A percentile compares a stretch with the other conserved stretches of the same genome.
phyloP scores from a whole-genome alignment of 2,329 filamentous ascomycete genomes.

The Aspergillus sclerotialis region DNA sequence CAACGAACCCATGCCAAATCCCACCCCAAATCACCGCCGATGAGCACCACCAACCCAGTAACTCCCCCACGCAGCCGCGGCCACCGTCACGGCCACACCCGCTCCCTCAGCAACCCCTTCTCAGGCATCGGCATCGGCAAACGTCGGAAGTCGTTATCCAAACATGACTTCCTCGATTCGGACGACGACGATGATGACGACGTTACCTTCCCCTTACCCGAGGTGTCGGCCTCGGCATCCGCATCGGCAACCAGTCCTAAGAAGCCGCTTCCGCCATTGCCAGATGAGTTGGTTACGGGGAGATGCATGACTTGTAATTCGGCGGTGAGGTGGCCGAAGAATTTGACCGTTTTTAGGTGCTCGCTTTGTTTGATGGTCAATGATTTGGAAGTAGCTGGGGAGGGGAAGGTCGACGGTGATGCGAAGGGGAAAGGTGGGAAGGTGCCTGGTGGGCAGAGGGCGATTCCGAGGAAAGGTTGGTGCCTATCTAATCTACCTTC shows the following conservation, averaged over 20 bases:
- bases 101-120: constrained; percentile 76
- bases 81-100: constrained; percentile 50
- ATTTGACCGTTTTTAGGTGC: constrained; percentile 69
- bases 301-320: constrained; percentile 83
- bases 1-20: constrained; percentile 12
- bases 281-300: constrained; percentile 60
- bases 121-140: constrained; percentile 56
- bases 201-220: constrained; percentile 9
- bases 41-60: constrained; percentile 12
- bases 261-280: constrained; percentile 25
- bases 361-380: constrained; percentile 80
- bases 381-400: constrained; percentile 53
- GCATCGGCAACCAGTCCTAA: constrained; percentile 32
- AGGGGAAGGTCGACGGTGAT: constrained; percentile 11
- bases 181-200: constrained; percentile 38
- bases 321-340: constrained; percentile 69
- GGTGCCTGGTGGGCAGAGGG: constrained; percentile 3
- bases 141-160: constrained; percentile 43
- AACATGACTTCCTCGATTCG: constrained; percentile 37
- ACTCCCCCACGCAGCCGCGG: constrained; percentile 16
- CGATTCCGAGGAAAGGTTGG: constrained; percentile 18
- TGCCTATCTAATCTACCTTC: constrained; percentile 4
- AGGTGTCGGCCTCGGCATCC: constrained; percentile 18
- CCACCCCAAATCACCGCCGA: constrained; percentile 11
- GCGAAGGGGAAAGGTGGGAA: constrained; percentile 16